Evolutionary conservation across 1,284 basidiomycete species (phyloP), one percentile per base, ranked within the genome.

Genomic region (Malassezia restricta): DNA sequence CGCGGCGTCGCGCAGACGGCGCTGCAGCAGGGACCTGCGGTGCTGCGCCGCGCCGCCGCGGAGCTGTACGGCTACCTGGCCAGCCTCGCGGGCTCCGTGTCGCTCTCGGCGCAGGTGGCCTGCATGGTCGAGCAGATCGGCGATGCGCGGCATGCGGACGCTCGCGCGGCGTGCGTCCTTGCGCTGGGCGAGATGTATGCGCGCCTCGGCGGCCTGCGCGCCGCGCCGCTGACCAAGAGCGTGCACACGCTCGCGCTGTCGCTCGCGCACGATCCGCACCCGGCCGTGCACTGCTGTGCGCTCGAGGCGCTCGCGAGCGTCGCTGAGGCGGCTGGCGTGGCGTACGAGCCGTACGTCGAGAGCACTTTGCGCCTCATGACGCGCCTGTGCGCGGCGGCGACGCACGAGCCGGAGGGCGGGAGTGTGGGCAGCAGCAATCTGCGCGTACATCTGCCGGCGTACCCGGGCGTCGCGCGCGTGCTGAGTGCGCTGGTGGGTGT

Each of bases 171-270:
- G 1, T 96, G 90, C 67, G 89, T 91, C 0, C 75, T 90, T 15
- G 86, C 91, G 0, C 90, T 98, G 63, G 90, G 90, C n/a, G 80
- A 88, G 6, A 87, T 98, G 41, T 95, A 95, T 75, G 82, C 80
- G 47, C 81, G 88, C 63, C 90, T 98, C 32, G 94, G 94, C 12
- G 87, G 90, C 33, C 78, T 98, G 17, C 86, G 87, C 5, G 92
- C 90, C 6, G 88, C 89, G 0, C 89, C 94, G 0, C 79, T 96
- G 12, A 79, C 98, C 54, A 96, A 96, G 76, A 96, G 92, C 0
- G 88, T 92, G 0, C 85, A 95, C 61, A 91, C 95, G 66, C 84
- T 98, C 50, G 78, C 96, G 43, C 89, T 95, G 83, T 95, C 91
- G 2, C 80, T 99, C 29, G 83, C 86, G 66, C 89, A 86, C 56